Base-by-base conservation (phyloP, 192 early-diverging fungal species). In the Rhizoclosmatium globosum region DNA sequence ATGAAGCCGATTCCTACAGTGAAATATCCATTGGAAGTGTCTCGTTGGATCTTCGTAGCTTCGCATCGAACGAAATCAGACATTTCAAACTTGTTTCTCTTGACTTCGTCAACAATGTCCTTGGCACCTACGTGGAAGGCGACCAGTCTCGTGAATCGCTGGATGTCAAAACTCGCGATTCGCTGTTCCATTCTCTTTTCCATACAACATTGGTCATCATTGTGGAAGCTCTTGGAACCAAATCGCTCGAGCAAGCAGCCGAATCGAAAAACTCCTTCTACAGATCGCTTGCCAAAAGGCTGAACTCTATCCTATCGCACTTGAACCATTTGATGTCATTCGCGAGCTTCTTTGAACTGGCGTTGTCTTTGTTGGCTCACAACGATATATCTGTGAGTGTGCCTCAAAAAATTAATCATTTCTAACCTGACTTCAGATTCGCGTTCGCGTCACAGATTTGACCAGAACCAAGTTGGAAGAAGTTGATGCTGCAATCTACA, bases 251-350 rank as follows among this genome's bases (percentile, higher is more conserved):
- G 44, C 53, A 45, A 56, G 31, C 11, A 44, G 53, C 31, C n/a
- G 77, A 65, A 44, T 71, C 61, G 56, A 77, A 74, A 47, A 71
- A 39, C 76, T 65, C 13, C 23, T 82, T 47, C 41, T 73, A 41
- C 56, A 72, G 57, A 19, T 74, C 61, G 13, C 15, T 74, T 39
- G 43, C 50, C 3, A 79, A 93, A 84, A 82, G 91, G 45, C 88
- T 93, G 15, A 93, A 95, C 81, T 88, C 90, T 38, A 89, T 89
- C 39, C 86, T 99, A 44, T 90, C 91, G 71, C 91, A 91, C 60
- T 86, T 95, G 19, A 94, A 96, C 46, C 86, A 85, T 3, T 85
- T 95, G 43, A 88, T 99, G 80, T 88, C 94, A 17, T 81, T 94
- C 42, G 84, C 87, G 44, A 84, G 90, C 15, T 98, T 99, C 82